These are phyloP conservation scores for Eucalyptus sp. DNA, from an alignment of 345 rosid species.

Conservation along the genomic window DNA sequence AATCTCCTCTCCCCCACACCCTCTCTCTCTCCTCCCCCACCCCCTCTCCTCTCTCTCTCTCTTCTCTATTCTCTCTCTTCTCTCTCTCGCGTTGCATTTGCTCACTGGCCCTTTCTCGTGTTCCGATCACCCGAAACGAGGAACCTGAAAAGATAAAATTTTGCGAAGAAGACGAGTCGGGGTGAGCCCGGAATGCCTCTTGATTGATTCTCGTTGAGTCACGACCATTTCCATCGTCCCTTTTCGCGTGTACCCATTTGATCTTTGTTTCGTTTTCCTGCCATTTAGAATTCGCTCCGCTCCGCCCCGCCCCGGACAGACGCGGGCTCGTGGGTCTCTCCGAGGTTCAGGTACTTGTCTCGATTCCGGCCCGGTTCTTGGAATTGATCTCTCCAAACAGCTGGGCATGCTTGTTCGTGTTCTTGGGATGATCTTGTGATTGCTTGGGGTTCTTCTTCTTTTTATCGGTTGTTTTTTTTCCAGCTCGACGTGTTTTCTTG, in stretches of 20 bases:
- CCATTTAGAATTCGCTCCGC: background rate
- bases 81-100: background rate
- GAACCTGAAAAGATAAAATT: background rate
- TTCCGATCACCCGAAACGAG: background rate
- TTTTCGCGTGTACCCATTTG: background rate
- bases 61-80: background rate
- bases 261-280: background rate
- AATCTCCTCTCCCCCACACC: background rate
- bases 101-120: background rate
- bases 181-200: background rate
- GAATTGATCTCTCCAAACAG: background rate
- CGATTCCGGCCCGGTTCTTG: background rate
- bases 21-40: background rate
- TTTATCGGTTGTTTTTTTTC: background rate
- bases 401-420: background rate
- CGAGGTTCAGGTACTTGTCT: background rate
- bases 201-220: background rate
- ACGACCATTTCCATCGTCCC: background rate
- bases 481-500: background rate
- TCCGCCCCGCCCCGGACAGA: background rate
- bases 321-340: background rate
- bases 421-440: background rate
- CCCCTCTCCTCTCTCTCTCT: background rate
- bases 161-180: background rate
- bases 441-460: background rate